Evolutionary conservation across 352 stramenopile species (phyloP), one percentile per base, ranked within the genome.

Genomic region (Phytophthora fragariae): DNA sequence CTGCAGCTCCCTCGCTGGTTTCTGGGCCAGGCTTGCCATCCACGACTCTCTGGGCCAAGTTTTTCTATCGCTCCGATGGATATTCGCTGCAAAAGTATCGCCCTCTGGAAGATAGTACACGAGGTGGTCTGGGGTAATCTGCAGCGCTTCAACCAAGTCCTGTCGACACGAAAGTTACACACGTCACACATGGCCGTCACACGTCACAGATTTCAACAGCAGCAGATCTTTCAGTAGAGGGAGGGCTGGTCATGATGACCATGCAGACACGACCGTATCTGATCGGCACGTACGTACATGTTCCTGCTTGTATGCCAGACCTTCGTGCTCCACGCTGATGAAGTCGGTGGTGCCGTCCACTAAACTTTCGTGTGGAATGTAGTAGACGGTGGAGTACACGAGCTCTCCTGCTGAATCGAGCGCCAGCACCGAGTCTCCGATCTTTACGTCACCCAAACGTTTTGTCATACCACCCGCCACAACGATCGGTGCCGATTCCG

Each of bases 301-400:
- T 17, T 55, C 68, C 56, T 75, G 47, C 19, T 71, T 33, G 44
- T 63, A 31, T 27, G 70, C 55, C 66, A 75, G 60, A 14, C 58
- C 50, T 27, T 89, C 77, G 60, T 83, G 66, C 19, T 49, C 65
- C n/a, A 89, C 67, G 17, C 72, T 70, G 31, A 86, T 66, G 57
- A 83, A 89, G 14, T 66, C 57, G 11, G 57, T 77, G 5, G 52
- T 8, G 2, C 27, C 31, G 6, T 14, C 39, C 14, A 57, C 53
- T 35, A 68, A 19, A 57, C 70, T 78, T 53, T 89, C 82, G 57
- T 93, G 83, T 11, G 87, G 87, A 57, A 90, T 80, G 65, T 91
- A 93, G 54, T 91, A 94, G 8, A 92, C 87, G 3, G 68, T 77
- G 3, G 87, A 83, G 55, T 86, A 86, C 44, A 85, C 72, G 10